phyloP scores from a whole-genome alignment of 139 green algal species.

The Axilococcus clingmanii region DNA sequence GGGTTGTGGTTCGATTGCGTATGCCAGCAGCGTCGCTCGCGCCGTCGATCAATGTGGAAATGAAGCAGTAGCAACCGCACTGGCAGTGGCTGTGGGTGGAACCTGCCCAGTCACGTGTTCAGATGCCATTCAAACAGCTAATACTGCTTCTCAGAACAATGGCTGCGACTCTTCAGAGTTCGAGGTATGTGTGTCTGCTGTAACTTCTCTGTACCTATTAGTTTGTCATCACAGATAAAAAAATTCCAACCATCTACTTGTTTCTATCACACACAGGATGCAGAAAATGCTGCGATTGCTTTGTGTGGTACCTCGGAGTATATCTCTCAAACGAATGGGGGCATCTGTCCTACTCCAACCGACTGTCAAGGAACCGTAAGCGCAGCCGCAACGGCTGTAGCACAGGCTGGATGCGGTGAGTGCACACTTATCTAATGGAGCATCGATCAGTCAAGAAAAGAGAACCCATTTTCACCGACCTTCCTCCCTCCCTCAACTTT shows the following conservation, averaged over 20 bases:
- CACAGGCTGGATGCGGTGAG: no score
- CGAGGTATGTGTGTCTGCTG: no score
- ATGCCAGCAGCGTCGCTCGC: not conserved
- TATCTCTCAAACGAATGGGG: not conserved
- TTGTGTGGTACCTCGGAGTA: not conserved
- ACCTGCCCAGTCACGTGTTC: conserved; percentile 1
- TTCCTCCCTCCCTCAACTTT: no score
- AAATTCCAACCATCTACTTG: not conserved
- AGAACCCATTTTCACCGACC: no score
- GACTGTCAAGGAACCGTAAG: not conserved
- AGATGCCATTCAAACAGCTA: not conserved
- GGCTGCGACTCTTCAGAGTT: not conserved
- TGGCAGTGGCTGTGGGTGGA: conserved; percentile 1
- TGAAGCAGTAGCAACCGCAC: not conserved
- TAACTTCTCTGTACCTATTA: no score
- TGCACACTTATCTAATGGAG: no score
- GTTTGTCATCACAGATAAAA: no score
- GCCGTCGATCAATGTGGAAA: conserved; percentile 5
- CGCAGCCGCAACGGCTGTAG: not conserved
- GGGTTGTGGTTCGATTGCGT: not conserved
- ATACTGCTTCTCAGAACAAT: not conserved
- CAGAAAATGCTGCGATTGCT: not conserved
- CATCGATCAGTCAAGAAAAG: no score
- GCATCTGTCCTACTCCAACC: not conserved
- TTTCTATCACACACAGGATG: not conserved